Conservation (phyloP, 495 filamentous ascomycete genomes). For the Neurospora intermedia region DNA sequence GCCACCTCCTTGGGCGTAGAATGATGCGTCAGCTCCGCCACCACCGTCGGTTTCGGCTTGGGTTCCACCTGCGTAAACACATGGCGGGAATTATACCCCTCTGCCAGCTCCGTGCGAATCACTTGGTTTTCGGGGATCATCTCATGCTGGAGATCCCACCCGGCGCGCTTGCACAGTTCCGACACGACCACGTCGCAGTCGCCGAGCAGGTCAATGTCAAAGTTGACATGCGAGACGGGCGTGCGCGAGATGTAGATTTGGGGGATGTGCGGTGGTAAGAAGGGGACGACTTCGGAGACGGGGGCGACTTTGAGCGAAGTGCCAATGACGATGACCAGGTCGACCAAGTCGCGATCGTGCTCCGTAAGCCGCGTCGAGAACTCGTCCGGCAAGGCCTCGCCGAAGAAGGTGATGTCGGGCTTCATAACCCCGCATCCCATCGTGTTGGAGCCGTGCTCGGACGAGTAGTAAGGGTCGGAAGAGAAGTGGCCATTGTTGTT, state of each 20-base stretch:
- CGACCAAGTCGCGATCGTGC: slow-evolving; percentile 67
- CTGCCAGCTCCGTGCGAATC: slow-evolving; percentile 44
- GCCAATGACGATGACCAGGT: slow-evolving; percentile 94
- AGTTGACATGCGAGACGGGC: slow-evolving; percentile 79
- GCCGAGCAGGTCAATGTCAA: slow-evolving; percentile 89
- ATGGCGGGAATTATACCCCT: slow-evolving; percentile 58
- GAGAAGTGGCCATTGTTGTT: slow-evolving; percentile 40
- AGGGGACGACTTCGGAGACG: slow-evolving; percentile 80
- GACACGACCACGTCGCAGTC: slow-evolving; percentile 87
- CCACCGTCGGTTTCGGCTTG: neutral
- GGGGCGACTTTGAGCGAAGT: slow-evolving; percentile 95
- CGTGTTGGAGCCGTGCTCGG: slow-evolving; percentile 3
- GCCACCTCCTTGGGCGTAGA: neutral
- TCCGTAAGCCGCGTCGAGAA: slow-evolving; percentile 74
- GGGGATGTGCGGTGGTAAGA: slow-evolving; percentile 66
- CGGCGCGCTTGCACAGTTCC: slow-evolving; percentile 74
- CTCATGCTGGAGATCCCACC: slow-evolving; percentile 81
- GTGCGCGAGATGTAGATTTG: slow-evolving; percentile 91
- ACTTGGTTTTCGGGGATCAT: slow-evolving; percentile 66
- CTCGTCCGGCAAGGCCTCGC: slow-evolving; percentile 71
- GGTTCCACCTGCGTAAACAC: slow-evolving; percentile 36
- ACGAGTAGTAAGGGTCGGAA: neutral
- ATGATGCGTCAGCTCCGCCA: neutral
- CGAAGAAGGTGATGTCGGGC: slow-evolving; percentile 97
- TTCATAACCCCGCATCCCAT: slow-evolving; percentile 75